Evolutionary conservation across 805 yeast species (phyloP).

Genomic region (Zygoascus flipseniorum): DNA sequence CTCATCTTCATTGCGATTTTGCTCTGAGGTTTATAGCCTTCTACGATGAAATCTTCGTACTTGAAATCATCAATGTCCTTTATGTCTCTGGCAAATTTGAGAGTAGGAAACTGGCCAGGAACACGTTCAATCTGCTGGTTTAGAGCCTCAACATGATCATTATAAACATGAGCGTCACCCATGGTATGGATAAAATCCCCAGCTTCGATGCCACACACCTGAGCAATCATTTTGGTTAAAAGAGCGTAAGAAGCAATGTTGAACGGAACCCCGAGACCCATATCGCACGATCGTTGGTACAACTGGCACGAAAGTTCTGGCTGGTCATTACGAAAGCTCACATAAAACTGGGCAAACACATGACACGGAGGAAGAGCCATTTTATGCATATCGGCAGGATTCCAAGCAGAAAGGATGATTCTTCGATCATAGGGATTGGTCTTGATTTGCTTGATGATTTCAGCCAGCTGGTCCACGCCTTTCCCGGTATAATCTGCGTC

Average conservation of each 20-base stretch:
- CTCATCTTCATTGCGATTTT: slow-evolving; percentile 96
- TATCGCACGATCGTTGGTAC: slow-evolving; percentile 97
- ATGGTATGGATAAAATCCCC: slow-evolving; percentile 92
- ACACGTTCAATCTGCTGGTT: slow-evolving; percentile 66
- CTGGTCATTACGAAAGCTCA: slow-evolving; percentile 60
- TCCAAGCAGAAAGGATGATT: slow-evolving; percentile 95
- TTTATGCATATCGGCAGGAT: slow-evolving; percentile 84
- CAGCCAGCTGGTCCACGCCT: slow-evolving; percentile 85
- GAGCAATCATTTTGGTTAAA: slow-evolving; percentile 90
- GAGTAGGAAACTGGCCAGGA: slow-evolving; percentile 76
- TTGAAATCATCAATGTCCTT: slow-evolving; percentile 75
- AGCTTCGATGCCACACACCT: slow-evolving; percentile 88
- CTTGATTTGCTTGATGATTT: slow-evolving; percentile 69
- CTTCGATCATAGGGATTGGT: slow-evolving; percentile 91
- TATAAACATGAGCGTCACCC: slow-evolving; percentile 96
- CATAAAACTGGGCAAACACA: slow-evolving; percentile 92
- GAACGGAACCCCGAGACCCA: slow-evolving; percentile 99
- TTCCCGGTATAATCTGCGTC: slow-evolving; percentile 79
- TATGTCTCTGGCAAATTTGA: slow-evolving; percentile 60
- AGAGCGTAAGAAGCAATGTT: slow-evolving; percentile 95
- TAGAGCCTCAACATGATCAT: slow-evolving; percentile 87
- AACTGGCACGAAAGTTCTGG: slow-evolving; percentile 79
- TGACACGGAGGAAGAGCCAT: slow-evolving; percentile 99
- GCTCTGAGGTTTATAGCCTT: slow-evolving; percentile 70
- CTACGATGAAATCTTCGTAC: slow-evolving; percentile 79